Base-by-base conservation (phyloP, 192 early-diverging fungal species). In the Helicostylum pulchrum region DNA sequence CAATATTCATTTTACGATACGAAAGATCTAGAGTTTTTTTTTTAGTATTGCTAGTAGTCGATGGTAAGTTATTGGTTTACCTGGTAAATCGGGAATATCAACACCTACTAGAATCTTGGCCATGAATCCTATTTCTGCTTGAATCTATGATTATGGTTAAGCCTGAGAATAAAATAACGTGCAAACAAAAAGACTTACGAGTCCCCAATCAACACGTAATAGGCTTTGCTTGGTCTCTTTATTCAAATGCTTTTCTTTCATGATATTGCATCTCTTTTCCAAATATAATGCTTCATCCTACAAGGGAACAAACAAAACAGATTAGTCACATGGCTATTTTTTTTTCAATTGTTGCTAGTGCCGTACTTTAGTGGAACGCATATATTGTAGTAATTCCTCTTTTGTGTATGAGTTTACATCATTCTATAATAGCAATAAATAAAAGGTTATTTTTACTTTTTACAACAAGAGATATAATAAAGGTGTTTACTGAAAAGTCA, bases 91-190 rank as follows among this genome's bases (percentile, higher is more conserved):
- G 1, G 36, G 7, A 7, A 44, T 42, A 7, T 59, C 36, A 4
- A 44, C 43, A 26, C 23, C 46, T 17, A 48, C 46, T 48, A 48
- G 12, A 14, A 48, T 48, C 17, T 48, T 45, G n/a, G 42, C 39
- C 19, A 59, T 59, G 20, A 59, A 59, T 23, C 36, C 57, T 11
- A 59, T 23, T 45, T 59, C 36, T 2, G 39, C 36, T 59, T 59
- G 57, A 59, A 59, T 45, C 57, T 59, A 57, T 57, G 1, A 19
- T 32, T 54, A 52, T 11, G 14, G 2, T 26, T 32, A 8, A 34
- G n/a, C 8, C 0, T n/a, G 2, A 34, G 6, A 21, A n/a, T 5
- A 32, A 30, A 54, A 54, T 26, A 26, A 26, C 26, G 2, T 26
- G 26, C 26, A 26, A 26, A 26, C 26, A 42, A 56, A 43, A 12